Evolutionary conservation across 305 asterid species (phyloP).

Genomic region (Solanum aculeatissimum): DNA sequence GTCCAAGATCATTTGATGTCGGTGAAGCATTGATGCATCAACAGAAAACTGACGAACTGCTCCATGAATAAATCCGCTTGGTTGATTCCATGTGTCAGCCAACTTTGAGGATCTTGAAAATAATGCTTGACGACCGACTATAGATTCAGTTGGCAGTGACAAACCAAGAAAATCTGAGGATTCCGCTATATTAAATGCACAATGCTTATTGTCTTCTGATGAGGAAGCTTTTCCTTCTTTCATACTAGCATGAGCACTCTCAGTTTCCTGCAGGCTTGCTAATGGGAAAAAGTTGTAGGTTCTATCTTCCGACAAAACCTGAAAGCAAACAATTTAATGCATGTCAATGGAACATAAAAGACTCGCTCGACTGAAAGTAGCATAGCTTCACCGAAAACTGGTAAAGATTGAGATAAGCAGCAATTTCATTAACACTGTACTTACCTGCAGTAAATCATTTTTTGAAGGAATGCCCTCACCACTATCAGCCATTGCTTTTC

Average conservation of each 20-base stretch:
- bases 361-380: not conserved
- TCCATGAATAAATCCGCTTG: conserved; percentile 24
- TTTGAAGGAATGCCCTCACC: conserved; percentile 16
- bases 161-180: conserved; percentile 17
- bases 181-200: conserved; percentile 10
- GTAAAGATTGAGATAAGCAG: not conserved
- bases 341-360: not conserved
- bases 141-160: conserved; percentile 17
- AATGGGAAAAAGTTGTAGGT: conserved; percentile 10
- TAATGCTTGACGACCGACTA: conserved; percentile 5
- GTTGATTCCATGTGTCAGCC: conserved; percentile 20
- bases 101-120: conserved; percentile 14
- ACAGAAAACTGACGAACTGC: conserved; percentile 12
- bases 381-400: not conserved
- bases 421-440: not conserved
- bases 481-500: conserved; percentile 5
- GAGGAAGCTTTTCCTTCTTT: conserved; percentile 4
- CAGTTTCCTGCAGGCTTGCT: conserved; percentile 13
- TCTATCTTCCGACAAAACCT: conserved; percentile 46
- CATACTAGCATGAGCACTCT: not conserved
- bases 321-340: conserved; percentile 15
- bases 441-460: conserved; percentile 43
- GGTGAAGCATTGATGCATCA: conserved; percentile 24
- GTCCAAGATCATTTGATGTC: conserved; percentile 50
- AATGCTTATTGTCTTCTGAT: conserved; percentile 1